Base-by-base conservation (phyloP, 2,329 filamentous ascomycete species). In the Ophiostoma perfectum region DNA sequence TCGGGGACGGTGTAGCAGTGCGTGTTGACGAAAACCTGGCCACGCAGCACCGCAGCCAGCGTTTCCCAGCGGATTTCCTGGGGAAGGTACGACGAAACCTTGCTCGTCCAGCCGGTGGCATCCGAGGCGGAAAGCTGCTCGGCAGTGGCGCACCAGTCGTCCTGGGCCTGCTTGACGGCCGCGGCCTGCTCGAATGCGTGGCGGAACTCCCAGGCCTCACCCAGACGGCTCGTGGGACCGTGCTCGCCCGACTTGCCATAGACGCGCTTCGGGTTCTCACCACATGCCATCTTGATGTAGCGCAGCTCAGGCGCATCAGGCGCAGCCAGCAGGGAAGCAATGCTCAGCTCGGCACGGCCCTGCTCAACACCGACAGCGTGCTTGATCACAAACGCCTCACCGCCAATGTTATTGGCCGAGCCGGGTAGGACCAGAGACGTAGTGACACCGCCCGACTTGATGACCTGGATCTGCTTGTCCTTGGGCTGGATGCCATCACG, bases 231-330 rank as follows among this genome's bases (percentile, higher is more conserved):
- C 67, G 81, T 81, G 0, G 86, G 87, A 0, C 84, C 83, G 63
- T 79, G 79, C 66, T 82, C 80, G 38, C 85, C 86, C 4, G 78
- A 74, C 63, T 79, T 80, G 9, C 87, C 87, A 70, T 90, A 88
- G 0, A 86, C 78, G 0, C 81, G 78, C 78, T 90, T 90, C 1
- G 88, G 80, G 73, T 91, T 91, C 77, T 91, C 88, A 47, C 88
- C 88, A 71, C 88, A 91, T 0, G 89, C 89, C 88, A 91, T 91
- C 78, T 91, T 91, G 82, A 91, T 89, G 76, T 89, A 91, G 27
- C 89, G 82, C 52, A 71, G 69, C 84, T 87, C 89, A 70, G 80
- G 84, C 36, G 81, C 80, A 58, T 88, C 87, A 0, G 88, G 88
- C 66, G 90, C 86, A 1, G 88, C 88, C 9, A 90, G 80, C 79